These are phyloP conservation scores for Penicillium longicatenatum DNA, from an alignment of 495 filamentous ascomycete genomes.

Conservation along the genomic window DNA sequence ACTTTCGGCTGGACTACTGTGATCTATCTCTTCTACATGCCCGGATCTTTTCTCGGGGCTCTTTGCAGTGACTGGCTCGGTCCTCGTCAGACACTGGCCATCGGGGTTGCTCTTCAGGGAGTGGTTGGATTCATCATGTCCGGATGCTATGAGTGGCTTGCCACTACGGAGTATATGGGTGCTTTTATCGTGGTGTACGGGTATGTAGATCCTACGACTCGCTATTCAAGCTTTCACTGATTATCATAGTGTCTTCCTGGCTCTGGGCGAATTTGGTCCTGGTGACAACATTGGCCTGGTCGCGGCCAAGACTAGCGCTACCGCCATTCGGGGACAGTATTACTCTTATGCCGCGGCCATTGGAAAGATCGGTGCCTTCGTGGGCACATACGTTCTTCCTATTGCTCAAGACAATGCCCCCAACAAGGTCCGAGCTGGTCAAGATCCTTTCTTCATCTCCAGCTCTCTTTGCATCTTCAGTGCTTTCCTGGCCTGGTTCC, in stretches of 20 bases:
- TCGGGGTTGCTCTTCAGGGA: conserved; percentile 68
- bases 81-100: conserved; percentile 67
- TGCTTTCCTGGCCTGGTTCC: conserved; percentile 58
- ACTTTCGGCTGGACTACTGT: conserved; percentile 84
- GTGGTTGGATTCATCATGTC: conserved; percentile 89
- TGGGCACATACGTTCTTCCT: conserved; percentile 83
- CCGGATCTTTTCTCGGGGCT: conserved; percentile 76
- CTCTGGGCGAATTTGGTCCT: conserved; percentile 82
- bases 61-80: conserved; percentile 74
- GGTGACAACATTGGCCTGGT: conserved; percentile 90
- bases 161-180: conserved; percentile 62
- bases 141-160: conserved; percentile 65
- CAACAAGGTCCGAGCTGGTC: conserved; percentile 59
- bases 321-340: conserved; percentile 84
- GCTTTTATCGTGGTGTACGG: conserved; percentile 77
- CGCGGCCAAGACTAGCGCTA: conserved; percentile 85
- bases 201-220: conserved; percentile 23
- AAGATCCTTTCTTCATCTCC: conserved; percentile 80
- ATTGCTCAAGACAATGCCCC: conserved; percentile 67
- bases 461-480: conserved; percentile 65
- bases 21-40: conserved; percentile 84
- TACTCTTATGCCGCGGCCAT: conserved; percentile 85
- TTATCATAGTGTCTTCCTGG: conserved; percentile 68
- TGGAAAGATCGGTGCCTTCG: conserved; percentile 87
- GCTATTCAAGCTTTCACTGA: not conserved